Percentiles rank a stretch among this genome's conserved stretches.
phyloP scores from a whole-genome alignment of 2,329 filamentous ascomycete genomes.

The Aspergillus bombycis region DNA sequence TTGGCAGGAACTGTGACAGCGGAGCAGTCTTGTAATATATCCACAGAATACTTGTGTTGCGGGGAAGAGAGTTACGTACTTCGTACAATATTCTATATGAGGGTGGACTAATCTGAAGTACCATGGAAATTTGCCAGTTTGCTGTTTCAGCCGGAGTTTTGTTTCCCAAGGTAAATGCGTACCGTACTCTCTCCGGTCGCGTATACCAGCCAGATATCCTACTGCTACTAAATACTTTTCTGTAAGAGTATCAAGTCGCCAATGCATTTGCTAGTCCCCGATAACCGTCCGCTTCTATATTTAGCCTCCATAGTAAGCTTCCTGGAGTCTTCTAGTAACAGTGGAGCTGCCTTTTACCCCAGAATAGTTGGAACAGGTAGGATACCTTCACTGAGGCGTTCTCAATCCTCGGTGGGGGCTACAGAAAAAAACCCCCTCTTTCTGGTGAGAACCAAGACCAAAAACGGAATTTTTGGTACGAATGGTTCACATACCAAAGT shows the following conservation, averaged over 20 bases:
- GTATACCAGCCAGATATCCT: not conserved
- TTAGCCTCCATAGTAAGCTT: slow-evolving; percentile 5
- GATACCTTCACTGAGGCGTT: not conserved
- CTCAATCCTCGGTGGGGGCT: not conserved
- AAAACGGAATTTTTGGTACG: not conserved
- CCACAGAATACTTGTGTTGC: slow-evolving; percentile 6
- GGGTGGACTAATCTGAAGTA: slow-evolving; percentile 11
- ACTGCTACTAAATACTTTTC: no score
- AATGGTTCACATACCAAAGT: not conserved
- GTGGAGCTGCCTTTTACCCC: not conserved
- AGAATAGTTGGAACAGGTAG: not conserved
- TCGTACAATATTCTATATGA: not conserved
- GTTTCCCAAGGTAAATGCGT: not conserved
- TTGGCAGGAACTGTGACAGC: not conserved
- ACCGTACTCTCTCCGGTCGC: not conserved
- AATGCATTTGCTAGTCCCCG: not conserved
- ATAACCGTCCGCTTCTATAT: slow-evolving; percentile 10
- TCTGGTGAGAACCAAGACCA: not conserved
- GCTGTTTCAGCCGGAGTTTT: slow-evolving; percentile 8
- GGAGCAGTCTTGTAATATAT: not conserved
- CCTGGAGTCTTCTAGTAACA: not conserved
- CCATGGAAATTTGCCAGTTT: slow-evolving; percentile 8
- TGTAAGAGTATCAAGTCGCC: not conserved
- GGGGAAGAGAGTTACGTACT: slow-evolving; percentile 13
- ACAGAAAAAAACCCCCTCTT: not conserved